Percentiles rank a stretch among this genome's conserved stretches.
phyloP scores from a whole-genome alignment of 805 yeast species.

The Candida pini region DNA sequence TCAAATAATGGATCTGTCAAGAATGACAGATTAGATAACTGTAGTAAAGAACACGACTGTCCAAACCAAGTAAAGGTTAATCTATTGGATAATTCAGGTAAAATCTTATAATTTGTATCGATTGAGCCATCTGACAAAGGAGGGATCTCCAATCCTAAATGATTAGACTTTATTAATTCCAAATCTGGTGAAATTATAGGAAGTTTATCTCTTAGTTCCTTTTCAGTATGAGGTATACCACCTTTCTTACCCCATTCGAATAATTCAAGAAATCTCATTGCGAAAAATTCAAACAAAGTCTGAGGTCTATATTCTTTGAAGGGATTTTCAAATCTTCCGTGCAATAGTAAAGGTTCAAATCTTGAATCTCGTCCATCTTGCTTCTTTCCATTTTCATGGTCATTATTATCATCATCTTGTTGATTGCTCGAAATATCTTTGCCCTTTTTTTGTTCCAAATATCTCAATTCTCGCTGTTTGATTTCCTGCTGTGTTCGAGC shows the following conservation, averaged over 20 bases:
- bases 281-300: constrained; percentile 78
- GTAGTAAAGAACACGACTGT: constrained; percentile 78
- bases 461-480: constrained; percentile 31
- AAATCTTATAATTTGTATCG: constrained; percentile 3
- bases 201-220: constrained; percentile 47
- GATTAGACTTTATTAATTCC: constrained; percentile 30
- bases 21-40: constrained; percentile 64
- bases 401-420: constrained; percentile 4
- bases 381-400: constrained; percentile 2
- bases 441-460: constrained; percentile 3
- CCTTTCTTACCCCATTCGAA: constrained; percentile 57
- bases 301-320: constrained; percentile 87
- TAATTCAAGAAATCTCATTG: constrained; percentile 66
- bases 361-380: constrained; percentile 23
- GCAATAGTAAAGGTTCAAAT: constrained; percentile 45
- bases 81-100: constrained; percentile 38
- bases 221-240: constrained; percentile 44
- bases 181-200: constrained; percentile 57
- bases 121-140: neutral
- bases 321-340: constrained; percentile 86
- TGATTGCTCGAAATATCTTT: no score
- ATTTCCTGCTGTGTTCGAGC: constrained; percentile 50
- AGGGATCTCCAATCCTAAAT: constrained; percentile 9
- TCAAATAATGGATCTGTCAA: constrained; percentile 82
- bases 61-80: constrained; percentile 87